Conservation (phyloP, 2,329 filamentous ascomycete species). For the Colletotrichum spinosum region DNA sequence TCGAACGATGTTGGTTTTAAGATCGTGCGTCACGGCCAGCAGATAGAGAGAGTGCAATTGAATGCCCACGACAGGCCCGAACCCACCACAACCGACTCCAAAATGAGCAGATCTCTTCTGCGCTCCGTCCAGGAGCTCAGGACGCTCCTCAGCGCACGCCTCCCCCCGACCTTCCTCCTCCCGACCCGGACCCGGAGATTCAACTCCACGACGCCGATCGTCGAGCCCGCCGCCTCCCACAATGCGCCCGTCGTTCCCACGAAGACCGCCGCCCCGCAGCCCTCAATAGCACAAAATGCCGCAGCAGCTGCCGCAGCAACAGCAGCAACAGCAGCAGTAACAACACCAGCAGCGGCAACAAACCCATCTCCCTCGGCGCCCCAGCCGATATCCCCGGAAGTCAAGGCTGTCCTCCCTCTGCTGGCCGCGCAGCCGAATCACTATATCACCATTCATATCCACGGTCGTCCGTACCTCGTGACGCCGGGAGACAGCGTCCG, state of each 20-base stretch:
- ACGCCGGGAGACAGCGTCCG: slow-evolving; percentile 80
- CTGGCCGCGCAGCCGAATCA: slow-evolving; percentile 79
- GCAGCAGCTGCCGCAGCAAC: slow-evolving; percentile 7
- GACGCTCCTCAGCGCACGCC: slow-evolving; percentile 51
- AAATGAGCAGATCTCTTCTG: slow-evolving; percentile 70
- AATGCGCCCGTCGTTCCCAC: slow-evolving; percentile 33
- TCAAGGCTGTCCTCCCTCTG: slow-evolving; percentile 74
- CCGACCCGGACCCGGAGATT: slow-evolving; percentile 51
- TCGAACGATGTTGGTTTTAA: too few relatives aligned
- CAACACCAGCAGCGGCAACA: neutral
- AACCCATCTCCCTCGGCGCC: slow-evolving; percentile 43
- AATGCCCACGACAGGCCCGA: slow-evolving; percentile 8
- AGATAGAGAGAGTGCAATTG: slow-evolving; percentile 8
- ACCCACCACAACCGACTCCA: slow-evolving; percentile 6
- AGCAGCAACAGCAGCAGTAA: neutral
- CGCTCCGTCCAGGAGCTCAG: slow-evolving; percentile 73
- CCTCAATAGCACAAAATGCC: slow-evolving; percentile 27
- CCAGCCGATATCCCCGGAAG: slow-evolving; percentile 62
- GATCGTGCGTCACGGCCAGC: too few relatives aligned
- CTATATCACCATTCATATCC: slow-evolving; percentile 85
- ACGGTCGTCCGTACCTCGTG: slow-evolving; percentile 83
- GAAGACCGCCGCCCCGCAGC: slow-evolving; percentile 7
- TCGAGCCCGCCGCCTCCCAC: slow-evolving; percentile 50
- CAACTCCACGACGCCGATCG: slow-evolving; percentile 62
- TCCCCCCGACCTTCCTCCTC: slow-evolving; percentile 47